Base-by-base conservation (phyloP, 1,284 basidiomycete genomes). In the Hemileia vastatrix region DNA sequence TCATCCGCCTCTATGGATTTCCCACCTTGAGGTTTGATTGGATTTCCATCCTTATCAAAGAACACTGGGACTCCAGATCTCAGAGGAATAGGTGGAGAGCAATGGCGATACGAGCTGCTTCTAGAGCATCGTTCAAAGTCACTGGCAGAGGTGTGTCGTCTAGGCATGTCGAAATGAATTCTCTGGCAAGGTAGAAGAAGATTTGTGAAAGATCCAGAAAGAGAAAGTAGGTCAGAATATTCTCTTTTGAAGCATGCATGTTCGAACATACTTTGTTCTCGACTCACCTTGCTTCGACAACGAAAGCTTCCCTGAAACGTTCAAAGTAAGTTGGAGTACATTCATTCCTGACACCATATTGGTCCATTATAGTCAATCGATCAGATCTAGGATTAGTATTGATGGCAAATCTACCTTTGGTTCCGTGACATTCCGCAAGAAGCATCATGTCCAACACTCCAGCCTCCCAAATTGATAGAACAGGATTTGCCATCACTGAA, bases 381-480 rank as follows among this genome's bases (percentile, higher is more conserved):
- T 71, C 72, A n/a, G 65, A 6, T 9, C 49, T 32, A 0, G 71
- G 67, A 60, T 72, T 69, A 62, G 68, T 51, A 60, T 71, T 72
- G 43, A 73, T 63, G n/a, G 69, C 57, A 13, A 67, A 47, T 64
- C 69, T 69, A 13, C 67, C 64, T 49, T 70, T 58, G 6, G 68
- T 70, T 19, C 72, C 73, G 57, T 69, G 68, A 5, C 72, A 57
- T 64, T 72, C 69, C n/a, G n/a, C n/a, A n/a, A n/a, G n/a, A n/a
- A 31, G 43, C 44, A 24, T 56, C 54, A 33, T 56, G 54, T 11
- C 31, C 31, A 33, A 45, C 27, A 36, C n/a, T n/a, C n/a, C n/a
- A 72, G 44, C 73, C 64, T 27, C 55, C 64, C 27, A 70, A 59
- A 59, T 73, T 68, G 52, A 73, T 63, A 24, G 57, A 65, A 36